A percentile compares a stretch with the other conserved stretches of the same genome.
These are phyloP conservation scores for Prunus dulcis DNA, from an alignment of 306 rosid species.

Conservation along the genomic window DNA sequence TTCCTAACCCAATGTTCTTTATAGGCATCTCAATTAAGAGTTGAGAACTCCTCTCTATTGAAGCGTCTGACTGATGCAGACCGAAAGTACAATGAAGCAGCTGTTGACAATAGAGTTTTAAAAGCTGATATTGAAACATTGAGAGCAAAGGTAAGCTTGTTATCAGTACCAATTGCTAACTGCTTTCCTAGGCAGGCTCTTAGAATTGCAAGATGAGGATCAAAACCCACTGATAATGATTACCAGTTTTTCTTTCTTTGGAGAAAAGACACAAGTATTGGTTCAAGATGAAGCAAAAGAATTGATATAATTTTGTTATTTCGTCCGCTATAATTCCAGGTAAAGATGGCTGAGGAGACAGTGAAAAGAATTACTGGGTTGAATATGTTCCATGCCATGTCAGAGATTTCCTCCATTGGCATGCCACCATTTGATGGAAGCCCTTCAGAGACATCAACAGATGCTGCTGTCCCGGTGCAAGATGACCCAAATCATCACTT, in stretches of 20 bases:
- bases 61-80: conserved; percentile 67
- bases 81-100: conserved; percentile 61
- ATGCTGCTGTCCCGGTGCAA: conserved; percentile 58
- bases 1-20: conserved; percentile 26
- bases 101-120: conserved; percentile 82
- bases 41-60: conserved; percentile 73
- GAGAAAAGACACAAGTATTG: not conserved
- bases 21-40: conserved; percentile 79
- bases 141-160: conserved; percentile 78
- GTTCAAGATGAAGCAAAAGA: not conserved
- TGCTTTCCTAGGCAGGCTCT: conserved; percentile 13
- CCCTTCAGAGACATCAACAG: conserved; percentile 75
- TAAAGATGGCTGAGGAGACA: conserved; percentile 84
- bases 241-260: not conserved
- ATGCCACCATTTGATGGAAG: conserved; percentile 60
- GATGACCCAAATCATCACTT: conserved; percentile 53
- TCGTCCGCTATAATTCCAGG: conserved; percentile 35
- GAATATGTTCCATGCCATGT: conserved; percentile 49
- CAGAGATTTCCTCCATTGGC: conserved; percentile 55
- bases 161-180: not conserved
- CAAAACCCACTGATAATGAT: not conserved
- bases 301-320: not conserved
- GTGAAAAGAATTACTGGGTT: conserved; percentile 68
- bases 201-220: conserved; percentile 14
- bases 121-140: conserved; percentile 87